These are phyloP conservation scores for Serpula lacrymans DNA, from an alignment of 768 basidiomycete species.

Conservation along the genomic window DNA sequence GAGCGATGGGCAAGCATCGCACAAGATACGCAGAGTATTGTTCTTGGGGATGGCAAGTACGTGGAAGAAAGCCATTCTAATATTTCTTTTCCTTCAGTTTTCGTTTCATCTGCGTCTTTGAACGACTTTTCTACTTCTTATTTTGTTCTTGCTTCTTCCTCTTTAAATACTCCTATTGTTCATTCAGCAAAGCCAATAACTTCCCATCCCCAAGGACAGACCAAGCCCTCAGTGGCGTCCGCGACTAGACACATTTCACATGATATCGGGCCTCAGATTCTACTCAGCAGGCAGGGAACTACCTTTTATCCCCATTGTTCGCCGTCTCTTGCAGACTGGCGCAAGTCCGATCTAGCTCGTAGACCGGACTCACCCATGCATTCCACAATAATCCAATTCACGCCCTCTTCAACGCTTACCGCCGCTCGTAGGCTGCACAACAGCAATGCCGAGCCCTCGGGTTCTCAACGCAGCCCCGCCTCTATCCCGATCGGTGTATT, in stretches of 20 bases:
- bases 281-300: slow-evolving; percentile 34
- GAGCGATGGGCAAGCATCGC: slow-evolving; percentile 32
- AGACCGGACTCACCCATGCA: slow-evolving; percentile 9
- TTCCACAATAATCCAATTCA: slow-evolving; percentile 27
- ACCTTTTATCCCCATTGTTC: slow-evolving; percentile 39
- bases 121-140: slow-evolving; percentile 3
- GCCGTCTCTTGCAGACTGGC: slow-evolving; percentile 33
- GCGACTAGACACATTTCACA: slow-evolving; percentile 16
- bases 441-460: slow-evolving; percentile 9
- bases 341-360: too few species aligned
- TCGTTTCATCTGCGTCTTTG: slow-evolving; percentile 1
- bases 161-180: background rate
- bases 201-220: slow-evolving; percentile 6
- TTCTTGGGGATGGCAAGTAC: slow-evolving; percentile 41
- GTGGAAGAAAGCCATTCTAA: slow-evolving; percentile 20
- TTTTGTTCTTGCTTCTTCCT: slow-evolving; percentile 3
- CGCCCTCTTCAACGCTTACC: slow-evolving; percentile 27
- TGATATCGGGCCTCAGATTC: slow-evolving; percentile 34
- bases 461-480: slow-evolving; percentile 11
- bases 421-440: slow-evolving; percentile 25
- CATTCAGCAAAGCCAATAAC: background rate
- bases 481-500: slow-evolving; percentile 35
- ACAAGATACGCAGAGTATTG: slow-evolving; percentile 33
- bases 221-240: too few species aligned
- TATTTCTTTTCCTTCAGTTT: background rate